Base-by-base conservation (phyloP, 2,329 filamentous ascomycete genomes). In the Cladosporium sp. region DNA sequence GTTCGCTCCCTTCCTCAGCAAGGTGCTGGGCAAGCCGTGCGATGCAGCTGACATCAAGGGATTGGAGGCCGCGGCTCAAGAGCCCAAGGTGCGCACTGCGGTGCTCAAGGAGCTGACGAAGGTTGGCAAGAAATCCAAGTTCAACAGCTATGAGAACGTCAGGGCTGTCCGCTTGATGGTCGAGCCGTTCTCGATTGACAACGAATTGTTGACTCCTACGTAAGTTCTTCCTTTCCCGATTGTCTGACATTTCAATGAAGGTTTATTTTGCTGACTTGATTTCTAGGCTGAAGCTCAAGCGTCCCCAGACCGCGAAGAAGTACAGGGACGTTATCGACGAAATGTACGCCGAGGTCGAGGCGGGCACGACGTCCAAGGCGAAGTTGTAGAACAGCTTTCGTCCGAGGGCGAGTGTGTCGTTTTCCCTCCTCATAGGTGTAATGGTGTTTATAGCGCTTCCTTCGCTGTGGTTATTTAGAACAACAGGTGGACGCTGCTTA, bases 101-200 rank as follows among this genome's bases (percentile, higher is more conserved):
- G 84, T 95, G 50, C 66, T 95, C 57, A 86, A 85, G 68, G 82
- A 93, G 58, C 74, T 99, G 29, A 87, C 93, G 53, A 80, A 77
- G 49, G 86, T 95, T 52, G 89, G 82, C 38, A 86, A 80, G 73
- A 85, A 84, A 72, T 83, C 88, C 69, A 95, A 93, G 73, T 91
- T 99, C 70, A 93, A 95, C 66, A 88, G 84, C 59, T 97, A 88
- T 61, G 93, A 99, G 77, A 82, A 83, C 57, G 85, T 97, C 41
- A 82, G 80, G 67, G 87, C 85, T 59, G 78, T 86, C 51, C 71
- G 85, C 56, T 72, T 99, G 59, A 84, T 86, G 61, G 61, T 96
- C 12, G 93, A 99, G 53, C 93, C 93, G 1, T 97, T 99, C 63
- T 88, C 84, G 1, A 84, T 97, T 57, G 91, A 96, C 44, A 99